These are phyloP conservation scores for Aspergillus latus DNA, from an alignment of 2,329 filamentous ascomycete species.

Conservation along the genomic window DNA sequence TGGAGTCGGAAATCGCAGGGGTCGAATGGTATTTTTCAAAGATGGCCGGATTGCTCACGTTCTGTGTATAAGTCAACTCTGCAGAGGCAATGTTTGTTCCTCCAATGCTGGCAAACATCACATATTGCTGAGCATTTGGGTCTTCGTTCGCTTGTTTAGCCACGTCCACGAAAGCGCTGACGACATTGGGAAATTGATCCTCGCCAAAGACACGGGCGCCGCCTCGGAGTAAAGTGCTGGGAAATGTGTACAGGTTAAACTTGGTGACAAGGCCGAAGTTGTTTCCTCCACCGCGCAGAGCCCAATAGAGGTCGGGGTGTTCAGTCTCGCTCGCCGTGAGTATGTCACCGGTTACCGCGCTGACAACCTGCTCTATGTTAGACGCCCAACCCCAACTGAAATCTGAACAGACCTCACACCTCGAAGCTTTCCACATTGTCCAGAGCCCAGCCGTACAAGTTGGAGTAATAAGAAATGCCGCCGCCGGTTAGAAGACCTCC, in stretches of 20 bases:
- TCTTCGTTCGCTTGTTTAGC: slow-evolving; percentile 24
- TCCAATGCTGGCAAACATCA: slow-evolving; percentile 31
- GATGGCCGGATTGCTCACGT: slow-evolving; percentile 37
- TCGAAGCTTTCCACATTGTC: slow-evolving; percentile 16
- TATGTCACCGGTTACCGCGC: slow-evolving; percentile 21
- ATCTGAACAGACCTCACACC: neutral
- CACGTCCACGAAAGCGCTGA: slow-evolving; percentile 36
- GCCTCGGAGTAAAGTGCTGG: slow-evolving; percentile 42
- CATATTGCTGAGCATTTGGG: slow-evolving; percentile 36
- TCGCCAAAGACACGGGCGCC: slow-evolving; percentile 33
- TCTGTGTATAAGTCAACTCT: slow-evolving; percentile 41
- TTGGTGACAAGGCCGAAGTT: slow-evolving; percentile 42
- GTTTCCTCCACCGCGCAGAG: slow-evolving; percentile 43
- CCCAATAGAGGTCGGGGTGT: slow-evolving; percentile 42
- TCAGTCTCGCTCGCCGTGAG: slow-evolving; percentile 31
- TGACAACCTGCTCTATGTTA: slow-evolving; percentile 6
- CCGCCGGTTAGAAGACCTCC: slow-evolving; percentile 27
- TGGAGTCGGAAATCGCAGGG: slow-evolving; percentile 30
- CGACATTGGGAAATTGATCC: slow-evolving; percentile 29
- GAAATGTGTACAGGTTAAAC: slow-evolving; percentile 43
- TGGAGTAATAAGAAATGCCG: slow-evolving; percentile 13
- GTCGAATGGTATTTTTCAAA: slow-evolving; percentile 41
- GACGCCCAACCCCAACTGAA: neutral
- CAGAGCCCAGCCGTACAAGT: slow-evolving; percentile 12
- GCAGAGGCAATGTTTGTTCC: slow-evolving; percentile 31